phyloP scores from a whole-genome alignment of 495 filamentous ascomycete species.

The Terfezia claveryi region DNA sequence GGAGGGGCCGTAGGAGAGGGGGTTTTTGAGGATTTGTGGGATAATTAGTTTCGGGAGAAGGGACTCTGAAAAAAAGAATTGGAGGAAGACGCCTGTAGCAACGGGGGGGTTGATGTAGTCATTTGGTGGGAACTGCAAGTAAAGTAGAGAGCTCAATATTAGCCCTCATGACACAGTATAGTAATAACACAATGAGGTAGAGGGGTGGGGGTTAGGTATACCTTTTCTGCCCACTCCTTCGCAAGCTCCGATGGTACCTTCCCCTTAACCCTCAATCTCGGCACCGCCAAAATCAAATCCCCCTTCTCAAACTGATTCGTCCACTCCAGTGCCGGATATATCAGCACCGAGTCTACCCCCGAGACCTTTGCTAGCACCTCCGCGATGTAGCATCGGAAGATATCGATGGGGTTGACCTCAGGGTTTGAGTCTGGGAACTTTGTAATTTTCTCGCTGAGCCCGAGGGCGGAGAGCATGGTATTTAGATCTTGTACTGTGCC shows the following conservation, averaged over 20 bases:
- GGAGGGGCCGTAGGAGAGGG: slow-evolving; percentile 40
- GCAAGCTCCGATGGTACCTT: slow-evolving; percentile 55
- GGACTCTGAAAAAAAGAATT: slow-evolving; percentile 54
- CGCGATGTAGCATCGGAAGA: slow-evolving; percentile 69
- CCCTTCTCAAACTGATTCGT: slow-evolving; percentile 73
- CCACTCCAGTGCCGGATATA: slow-evolving; percentile 62
- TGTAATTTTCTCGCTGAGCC: slow-evolving; percentile 16
- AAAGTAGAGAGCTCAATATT: slow-evolving; percentile 2
- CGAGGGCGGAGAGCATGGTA: slow-evolving; percentile 18
- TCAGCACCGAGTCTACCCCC: slow-evolving; percentile 48
- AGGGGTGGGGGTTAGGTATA: slow-evolving; percentile 6
- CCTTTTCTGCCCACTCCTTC: slow-evolving; percentile 47
- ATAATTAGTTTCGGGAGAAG: slow-evolving; percentile 40
- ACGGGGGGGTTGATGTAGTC: slow-evolving; percentile 45
- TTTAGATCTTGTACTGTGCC: slow-evolving; percentile 2
- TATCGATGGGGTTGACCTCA: slow-evolving; percentile 60
- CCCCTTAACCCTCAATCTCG: slow-evolving; percentile 59
- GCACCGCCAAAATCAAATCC: slow-evolving; percentile 59
- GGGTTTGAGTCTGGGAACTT: slow-evolving; percentile 37
- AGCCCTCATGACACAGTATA: not conserved
- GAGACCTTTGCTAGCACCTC: slow-evolving; percentile 48
- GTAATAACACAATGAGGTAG: not conserved
- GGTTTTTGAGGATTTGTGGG: slow-evolving; percentile 37
- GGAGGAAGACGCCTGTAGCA: slow-evolving; percentile 41
- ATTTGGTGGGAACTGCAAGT: slow-evolving; percentile 45